phyloP scores from a whole-genome alignment of 2,329 filamentous ascomycete genomes.

The Cadophora sp. region DNA sequence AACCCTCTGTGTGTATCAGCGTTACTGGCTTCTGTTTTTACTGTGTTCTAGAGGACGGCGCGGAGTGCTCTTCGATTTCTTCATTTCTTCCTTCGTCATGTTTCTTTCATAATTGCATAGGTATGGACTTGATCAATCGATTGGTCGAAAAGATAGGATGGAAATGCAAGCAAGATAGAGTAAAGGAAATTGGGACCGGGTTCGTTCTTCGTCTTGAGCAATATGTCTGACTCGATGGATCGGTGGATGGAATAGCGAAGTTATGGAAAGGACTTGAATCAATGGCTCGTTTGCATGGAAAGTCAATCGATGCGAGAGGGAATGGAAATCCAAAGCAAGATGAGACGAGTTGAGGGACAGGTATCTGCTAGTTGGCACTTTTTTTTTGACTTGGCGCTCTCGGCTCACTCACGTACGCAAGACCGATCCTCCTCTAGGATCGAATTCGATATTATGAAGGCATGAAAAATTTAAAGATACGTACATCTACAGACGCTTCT shows the following conservation, averaged over 20 bases:
- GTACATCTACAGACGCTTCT: neutral
- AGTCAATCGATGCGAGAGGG: neutral
- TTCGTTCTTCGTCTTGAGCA: neutral
- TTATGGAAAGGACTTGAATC: neutral
- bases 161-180: constrained; percentile 1
- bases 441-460: constrained; percentile 7
- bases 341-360: neutral
- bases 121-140: constrained; percentile 1
- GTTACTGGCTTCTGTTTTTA: constrained; percentile 1
- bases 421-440: neutral
- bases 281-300: neutral
- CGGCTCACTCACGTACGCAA: neutral
- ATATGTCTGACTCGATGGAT: neutral
- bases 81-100: neutral
- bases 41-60: constrained; percentile 5
- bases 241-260: neutral
- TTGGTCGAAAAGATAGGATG: neutral
- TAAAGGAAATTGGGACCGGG: neutral
- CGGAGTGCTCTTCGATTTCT: neutral
- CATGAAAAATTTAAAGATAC: constrained; percentile 5
- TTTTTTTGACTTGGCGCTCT: neutral
- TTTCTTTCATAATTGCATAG: constrained; percentile 14
- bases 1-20: constrained; percentile 3
- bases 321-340: neutral
- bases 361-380: neutral